Evolutionary conservation across 1,139 yeast species (phyloP).

Genomic region (Suhomyces taliae): DNA sequence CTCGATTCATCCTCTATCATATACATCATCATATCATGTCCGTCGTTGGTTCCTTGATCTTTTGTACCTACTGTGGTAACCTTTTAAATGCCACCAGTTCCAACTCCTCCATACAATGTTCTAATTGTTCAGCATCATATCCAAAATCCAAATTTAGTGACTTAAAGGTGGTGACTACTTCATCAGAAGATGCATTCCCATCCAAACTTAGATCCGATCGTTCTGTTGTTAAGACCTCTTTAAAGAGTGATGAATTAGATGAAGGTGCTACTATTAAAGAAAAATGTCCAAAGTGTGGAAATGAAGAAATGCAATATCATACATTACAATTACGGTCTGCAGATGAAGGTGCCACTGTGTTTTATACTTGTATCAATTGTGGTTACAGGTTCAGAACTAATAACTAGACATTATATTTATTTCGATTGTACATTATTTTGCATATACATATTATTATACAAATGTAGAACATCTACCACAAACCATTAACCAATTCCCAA

Average conservation of each 20-base stretch:
- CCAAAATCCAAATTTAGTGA: conserved; percentile 63
- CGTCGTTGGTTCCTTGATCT: conserved; percentile 90
- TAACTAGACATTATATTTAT: conserved; percentile 43
- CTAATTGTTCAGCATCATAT: conserved; percentile 63
- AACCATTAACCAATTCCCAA: not conserved
- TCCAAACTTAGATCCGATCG: conserved; percentile 76
- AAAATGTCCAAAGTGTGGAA: conserved; percentile 95
- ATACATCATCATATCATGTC: conserved; percentile 54
- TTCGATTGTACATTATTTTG: conserved; percentile 8
- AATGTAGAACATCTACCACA: conserved; percentile 3
- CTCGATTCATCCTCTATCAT: not conserved
- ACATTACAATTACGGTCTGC: conserved; percentile 96
- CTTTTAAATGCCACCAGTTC: conserved; percentile 70
- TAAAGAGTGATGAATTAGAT: conserved; percentile 75
- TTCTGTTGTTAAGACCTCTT: conserved; percentile 84
- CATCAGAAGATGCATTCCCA: conserved; percentile 91
- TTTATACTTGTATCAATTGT: conserved; percentile 92
- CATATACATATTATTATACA: conserved; percentile 6
- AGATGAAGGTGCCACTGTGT: conserved; percentile 97
- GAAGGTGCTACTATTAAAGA: conserved; percentile 97
- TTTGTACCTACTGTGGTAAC: conserved; percentile 93
- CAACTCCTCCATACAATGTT: conserved; percentile 54
- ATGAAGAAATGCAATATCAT: conserved; percentile 97
- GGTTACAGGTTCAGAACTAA: conserved; percentile 93
- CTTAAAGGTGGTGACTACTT: conserved; percentile 80